phyloP scores from a whole-genome alignment of 495 filamentous ascomycete species.

The Bryoglossum gracile region DNA sequence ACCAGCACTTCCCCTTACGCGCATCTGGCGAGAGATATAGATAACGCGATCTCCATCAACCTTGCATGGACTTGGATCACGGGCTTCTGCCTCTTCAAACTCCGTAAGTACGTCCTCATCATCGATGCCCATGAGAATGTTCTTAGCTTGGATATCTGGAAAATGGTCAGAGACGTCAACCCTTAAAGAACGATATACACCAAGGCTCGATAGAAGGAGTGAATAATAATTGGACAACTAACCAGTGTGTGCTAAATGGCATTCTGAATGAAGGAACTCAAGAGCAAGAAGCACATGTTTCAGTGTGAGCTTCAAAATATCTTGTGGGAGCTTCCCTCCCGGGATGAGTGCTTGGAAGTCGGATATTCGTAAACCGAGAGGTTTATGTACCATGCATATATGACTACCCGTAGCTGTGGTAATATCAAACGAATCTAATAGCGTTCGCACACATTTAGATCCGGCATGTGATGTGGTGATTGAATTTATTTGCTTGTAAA shows the following conservation, averaged over 20 bases:
- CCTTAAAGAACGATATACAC: neutral
- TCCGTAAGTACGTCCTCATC: neutral
- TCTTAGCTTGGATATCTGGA: neutral
- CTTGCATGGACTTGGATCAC: constrained; percentile 2
- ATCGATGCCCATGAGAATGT: neutral
- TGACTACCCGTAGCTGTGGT: neutral
- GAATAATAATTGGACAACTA: neutral
- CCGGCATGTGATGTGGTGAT: neutral
- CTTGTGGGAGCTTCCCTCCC: neutral
- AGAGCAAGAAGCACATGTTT: neutral
- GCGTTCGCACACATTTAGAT: neutral
- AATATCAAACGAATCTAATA: neutral
- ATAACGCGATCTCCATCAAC: neutral
- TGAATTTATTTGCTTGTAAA: neutral
- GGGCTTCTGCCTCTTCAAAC: neutral
- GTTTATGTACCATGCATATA: neutral
- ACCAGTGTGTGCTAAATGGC: neutral
- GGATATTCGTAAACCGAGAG: neutral
- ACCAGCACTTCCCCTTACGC: constrained; percentile 6
- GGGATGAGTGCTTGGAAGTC: neutral
- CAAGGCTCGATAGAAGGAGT: neutral
- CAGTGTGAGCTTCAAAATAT: neutral
- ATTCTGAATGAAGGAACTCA: neutral
- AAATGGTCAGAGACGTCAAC: neutral
- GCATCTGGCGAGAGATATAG: neutral